phyloP scores from a whole-genome alignment of 225 moss, liverwort and hornwort species.

The Polytrichum commune region DNA sequence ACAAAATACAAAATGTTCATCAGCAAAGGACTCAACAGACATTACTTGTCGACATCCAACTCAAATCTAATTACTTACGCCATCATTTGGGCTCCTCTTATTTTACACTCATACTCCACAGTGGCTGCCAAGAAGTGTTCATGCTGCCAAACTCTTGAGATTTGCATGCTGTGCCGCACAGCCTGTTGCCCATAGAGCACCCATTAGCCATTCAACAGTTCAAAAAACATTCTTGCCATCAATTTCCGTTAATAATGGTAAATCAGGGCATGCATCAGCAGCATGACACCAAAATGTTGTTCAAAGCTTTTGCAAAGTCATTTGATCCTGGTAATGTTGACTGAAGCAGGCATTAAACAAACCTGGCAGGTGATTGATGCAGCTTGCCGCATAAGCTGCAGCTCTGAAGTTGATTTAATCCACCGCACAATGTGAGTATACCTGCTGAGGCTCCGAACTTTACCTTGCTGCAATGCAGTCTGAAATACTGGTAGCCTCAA shows the following conservation, averaged over 20 bases:
- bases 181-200: conserved; percentile 41
- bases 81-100: conserved; percentile 94
- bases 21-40: too few relatives aligned
- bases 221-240: background rate
- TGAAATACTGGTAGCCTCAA: conserved; percentile 58
- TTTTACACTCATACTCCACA: conserved; percentile 95
- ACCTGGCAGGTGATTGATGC: conserved; percentile 95
- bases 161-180: conserved; percentile 79
- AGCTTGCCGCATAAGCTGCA: conserved; percentile 71
- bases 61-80: conserved; percentile 62
- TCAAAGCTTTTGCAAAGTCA: background rate
- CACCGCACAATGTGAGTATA: conserved; percentile 77
- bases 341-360: conserved; percentile 4
- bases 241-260: background rate
- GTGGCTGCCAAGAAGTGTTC: conserved; percentile 85
- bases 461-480: conserved; percentile 62
- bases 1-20: background rate
- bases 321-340: background rate
- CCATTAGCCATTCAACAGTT: conserved; percentile 4
- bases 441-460: conserved; percentile 61
- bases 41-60: background rate
- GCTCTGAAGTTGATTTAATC: conserved; percentile 80
- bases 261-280: background rate
- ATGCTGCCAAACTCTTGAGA: conserved; percentile 75
- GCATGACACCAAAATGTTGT: background rate